These are phyloP conservation scores for Circinella minor DNA, from an alignment of 371 early-diverging fungal species.

Conservation along the genomic window DNA sequence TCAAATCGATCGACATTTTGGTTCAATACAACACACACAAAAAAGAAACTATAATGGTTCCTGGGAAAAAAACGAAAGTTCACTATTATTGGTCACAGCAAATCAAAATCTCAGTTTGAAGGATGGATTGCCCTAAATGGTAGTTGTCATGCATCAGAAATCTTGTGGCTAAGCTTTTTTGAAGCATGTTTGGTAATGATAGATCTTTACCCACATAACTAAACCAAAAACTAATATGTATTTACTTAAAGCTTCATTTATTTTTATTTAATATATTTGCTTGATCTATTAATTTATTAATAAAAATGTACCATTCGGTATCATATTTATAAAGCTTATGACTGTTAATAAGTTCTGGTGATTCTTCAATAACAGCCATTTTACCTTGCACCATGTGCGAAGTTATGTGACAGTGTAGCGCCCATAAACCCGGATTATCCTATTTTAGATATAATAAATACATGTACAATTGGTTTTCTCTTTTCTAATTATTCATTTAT, in stretches of 20 bases:
- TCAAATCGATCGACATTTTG: slow-evolving; percentile 12
- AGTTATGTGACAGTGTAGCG: slow-evolving; percentile 55
- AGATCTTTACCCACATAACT: not conserved
- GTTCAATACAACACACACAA: not conserved
- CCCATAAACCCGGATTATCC: slow-evolving; percentile 59
- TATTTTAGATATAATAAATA: not conserved
- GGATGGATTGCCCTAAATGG: too few species aligned
- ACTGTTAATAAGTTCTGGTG: slow-evolving; percentile 36
- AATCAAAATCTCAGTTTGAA: not conserved
- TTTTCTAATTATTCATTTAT: not conserved
- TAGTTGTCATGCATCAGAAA: too few species aligned
- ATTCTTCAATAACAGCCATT: slow-evolving; percentile 43
- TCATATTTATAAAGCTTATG: slow-evolving; percentile 17
- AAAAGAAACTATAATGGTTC: not conserved
- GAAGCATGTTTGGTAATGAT: not conserved
- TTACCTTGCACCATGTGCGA: slow-evolving; percentile 58
- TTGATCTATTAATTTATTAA: not conserved
- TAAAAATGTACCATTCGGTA: not conserved
- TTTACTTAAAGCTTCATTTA: too few species aligned
- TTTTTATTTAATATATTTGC: too few species aligned
- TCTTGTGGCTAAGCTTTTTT: too few species aligned
- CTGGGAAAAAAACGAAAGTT: slow-evolving; percentile 2
- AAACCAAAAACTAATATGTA: too few species aligned
- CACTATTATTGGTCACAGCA: not conserved
- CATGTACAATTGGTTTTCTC: not conserved